A percentile compares a stretch with the other conserved stretches of the same genome.
Evolutionary conservation across 169 alveolate species (phyloP).

Genomic region (Sarcocystis neurona): DNA sequence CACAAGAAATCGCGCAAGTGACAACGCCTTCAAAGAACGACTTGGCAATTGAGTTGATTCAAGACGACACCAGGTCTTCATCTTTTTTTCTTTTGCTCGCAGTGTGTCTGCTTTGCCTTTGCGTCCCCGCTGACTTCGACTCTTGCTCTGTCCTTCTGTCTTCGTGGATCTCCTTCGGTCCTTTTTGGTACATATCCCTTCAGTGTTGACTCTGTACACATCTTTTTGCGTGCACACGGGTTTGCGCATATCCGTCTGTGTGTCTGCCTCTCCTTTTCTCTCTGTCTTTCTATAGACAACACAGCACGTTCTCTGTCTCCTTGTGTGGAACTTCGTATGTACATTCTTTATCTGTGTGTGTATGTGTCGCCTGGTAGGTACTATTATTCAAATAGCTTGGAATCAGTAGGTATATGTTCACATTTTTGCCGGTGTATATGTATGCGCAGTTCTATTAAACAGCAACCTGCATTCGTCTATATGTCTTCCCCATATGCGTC

Average conservation of each 20-base stretch:
- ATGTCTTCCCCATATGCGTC: too few relatives aligned
- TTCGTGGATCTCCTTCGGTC: too few relatives aligned
- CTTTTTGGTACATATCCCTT: not conserved
- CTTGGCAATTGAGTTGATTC: constrained; percentile 83
- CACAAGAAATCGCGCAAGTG: constrained; percentile 80
- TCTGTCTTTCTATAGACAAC: not conserved
- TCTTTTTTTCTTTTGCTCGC: constrained; percentile 26
- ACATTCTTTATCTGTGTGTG: not conserved
- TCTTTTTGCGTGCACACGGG: not conserved
- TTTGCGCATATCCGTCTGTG: not conserved
- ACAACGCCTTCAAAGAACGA: constrained; percentile 86
- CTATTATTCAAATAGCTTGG: too few relatives aligned
- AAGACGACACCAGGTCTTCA: constrained; percentile 59
- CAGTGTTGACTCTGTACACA: not conserved
- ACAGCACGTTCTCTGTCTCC: not conserved
- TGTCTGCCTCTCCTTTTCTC: not conserved
- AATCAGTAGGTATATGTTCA: too few relatives aligned
- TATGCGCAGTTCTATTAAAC: too few relatives aligned
- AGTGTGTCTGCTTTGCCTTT: constrained; percentile 51
- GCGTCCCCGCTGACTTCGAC: not conserved
- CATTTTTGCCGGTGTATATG: too few relatives aligned
- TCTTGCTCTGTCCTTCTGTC: not conserved
- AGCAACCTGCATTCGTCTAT: too few relatives aligned
- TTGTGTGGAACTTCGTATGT: too few relatives aligned
- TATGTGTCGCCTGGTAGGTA: too few relatives aligned